Evolutionary conservation across 2,329 filamentous ascomycete species (phyloP).

Genomic region (Zopfia rhizophila): DNA sequence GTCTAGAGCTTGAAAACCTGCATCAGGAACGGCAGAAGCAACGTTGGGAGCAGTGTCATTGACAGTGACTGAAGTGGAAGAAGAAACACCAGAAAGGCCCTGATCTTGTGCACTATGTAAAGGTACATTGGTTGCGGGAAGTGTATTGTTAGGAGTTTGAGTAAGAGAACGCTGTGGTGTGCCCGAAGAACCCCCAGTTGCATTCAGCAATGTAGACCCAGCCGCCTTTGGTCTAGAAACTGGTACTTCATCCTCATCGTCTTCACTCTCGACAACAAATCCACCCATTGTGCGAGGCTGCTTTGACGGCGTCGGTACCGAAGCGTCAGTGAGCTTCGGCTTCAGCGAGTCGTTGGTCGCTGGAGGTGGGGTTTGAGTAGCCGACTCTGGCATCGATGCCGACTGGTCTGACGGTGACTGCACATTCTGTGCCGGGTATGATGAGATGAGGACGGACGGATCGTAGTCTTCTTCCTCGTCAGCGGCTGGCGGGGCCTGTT

Average conservation of each 20-base stretch:
- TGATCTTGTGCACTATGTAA: constrained; percentile 67
- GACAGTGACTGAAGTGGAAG: constrained; percentile 51
- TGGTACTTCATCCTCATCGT: constrained; percentile 63
- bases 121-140: constrained; percentile 68
- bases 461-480: constrained; percentile 55
- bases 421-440: constrained; percentile 18
- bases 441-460: constrained; percentile 42
- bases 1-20: constrained; percentile 50
- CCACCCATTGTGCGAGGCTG: constrained; percentile 67
- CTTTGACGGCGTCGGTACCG: constrained; percentile 45
- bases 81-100: constrained; percentile 52
- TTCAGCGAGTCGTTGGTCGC: constrained; percentile 35
- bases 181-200: constrained; percentile 59
- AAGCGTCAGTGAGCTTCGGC: constrained; percentile 34
- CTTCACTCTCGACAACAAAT: constrained; percentile 72
- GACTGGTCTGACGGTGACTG: constrained; percentile 35
- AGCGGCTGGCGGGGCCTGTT: constrained; percentile 57
- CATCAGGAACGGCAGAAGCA: constrained; percentile 62
- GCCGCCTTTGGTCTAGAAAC: constrained; percentile 60
- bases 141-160: constrained; percentile 66
- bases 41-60: constrained; percentile 60
- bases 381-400: constrained; percentile 40
- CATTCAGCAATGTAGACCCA: constrained; percentile 60
- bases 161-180: constrained; percentile 65
- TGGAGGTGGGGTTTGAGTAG: constrained; percentile 37